phyloP scores from a whole-genome alignment of 2,329 filamentous ascomycete genomes.

The Fusarium duplospermum region DNA sequence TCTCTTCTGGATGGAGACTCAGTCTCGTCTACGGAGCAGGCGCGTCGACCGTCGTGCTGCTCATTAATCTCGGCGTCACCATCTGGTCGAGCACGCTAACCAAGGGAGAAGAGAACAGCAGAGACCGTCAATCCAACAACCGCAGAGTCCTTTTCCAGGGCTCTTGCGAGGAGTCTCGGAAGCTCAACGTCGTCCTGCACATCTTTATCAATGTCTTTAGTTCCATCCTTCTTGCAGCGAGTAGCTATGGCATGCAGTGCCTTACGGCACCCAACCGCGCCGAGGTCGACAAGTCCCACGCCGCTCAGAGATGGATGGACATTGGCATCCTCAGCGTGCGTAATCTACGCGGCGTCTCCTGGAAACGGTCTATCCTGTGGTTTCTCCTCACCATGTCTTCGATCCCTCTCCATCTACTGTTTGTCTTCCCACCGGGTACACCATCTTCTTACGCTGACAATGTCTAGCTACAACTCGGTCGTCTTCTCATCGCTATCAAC shows the following conservation, averaged over 20 bases:
- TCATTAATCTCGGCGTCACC: slow-evolving; percentile 6
- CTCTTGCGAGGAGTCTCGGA: background rate
- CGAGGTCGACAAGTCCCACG: slow-evolving; percentile 42
- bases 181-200: slow-evolving; percentile 12
- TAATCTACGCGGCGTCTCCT: slow-evolving; percentile 12
- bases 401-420: slow-evolving; percentile 18
- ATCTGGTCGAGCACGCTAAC: slow-evolving; percentile 4
- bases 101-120: background rate
- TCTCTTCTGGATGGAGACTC: slow-evolving; percentile 4
- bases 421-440: background rate
- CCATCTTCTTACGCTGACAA: background rate
- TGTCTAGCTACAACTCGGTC: slow-evolving; percentile 16
- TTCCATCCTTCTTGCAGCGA: slow-evolving; percentile 25
- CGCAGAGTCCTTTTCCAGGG: slow-evolving; percentile 5
- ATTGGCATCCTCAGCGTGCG: slow-evolving; percentile 32
- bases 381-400: slow-evolving; percentile 5
- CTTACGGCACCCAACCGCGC: slow-evolving; percentile 48
- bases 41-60: background rate
- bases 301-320: slow-evolving; percentile 24
- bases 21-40: background rate
- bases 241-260: slow-evolving; percentile 52
- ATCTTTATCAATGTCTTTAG: slow-evolving; percentile 27
- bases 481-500: slow-evolving; percentile 8
- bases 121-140: background rate
- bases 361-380: background rate